Conservation (phyloP, 768 basidiomycete genomes). For the Chalciporus pseudorubinellus region DNA sequence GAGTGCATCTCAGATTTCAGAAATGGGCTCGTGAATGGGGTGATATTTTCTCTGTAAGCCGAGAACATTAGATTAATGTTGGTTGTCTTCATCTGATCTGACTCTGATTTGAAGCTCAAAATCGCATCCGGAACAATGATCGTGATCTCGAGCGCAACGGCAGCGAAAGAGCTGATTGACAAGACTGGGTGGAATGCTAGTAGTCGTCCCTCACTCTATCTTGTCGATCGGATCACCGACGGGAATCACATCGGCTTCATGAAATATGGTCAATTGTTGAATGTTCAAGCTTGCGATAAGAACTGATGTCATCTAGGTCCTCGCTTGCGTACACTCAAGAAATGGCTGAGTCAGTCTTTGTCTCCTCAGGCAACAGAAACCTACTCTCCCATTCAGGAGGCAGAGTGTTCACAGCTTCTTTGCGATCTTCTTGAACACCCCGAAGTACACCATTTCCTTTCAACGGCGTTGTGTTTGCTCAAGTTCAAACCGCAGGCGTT, state of each 20-base stretch:
- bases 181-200: slow-evolving; percentile 9
- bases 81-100: background rate
- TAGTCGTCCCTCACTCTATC: slow-evolving; percentile 2
- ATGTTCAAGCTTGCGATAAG: background rate
- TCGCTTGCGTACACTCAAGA: slow-evolving; percentile 5
- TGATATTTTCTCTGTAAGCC: slow-evolving; percentile 2
- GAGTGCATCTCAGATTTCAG: background rate
- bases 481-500: background rate
- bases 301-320: background rate
- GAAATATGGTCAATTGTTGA: background rate
- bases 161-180: slow-evolving; percentile 2
- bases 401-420: slow-evolving; percentile 3
- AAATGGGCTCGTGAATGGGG: slow-evolving; percentile 9
- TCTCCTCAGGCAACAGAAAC: background rate
- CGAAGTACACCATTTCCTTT: background rate
- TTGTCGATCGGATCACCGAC: slow-evolving; percentile 2
- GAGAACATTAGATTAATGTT: background rate
- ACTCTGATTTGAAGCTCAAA: slow-evolving; percentile 1
- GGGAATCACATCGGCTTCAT: slow-evolving; percentile 7
- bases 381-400: background rate
- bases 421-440: slow-evolving; percentile 2
- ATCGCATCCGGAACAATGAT: slow-evolving; percentile 5
- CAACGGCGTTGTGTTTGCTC: no score
- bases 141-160: slow-evolving; percentile 2
- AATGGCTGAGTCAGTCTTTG: background rate